Evolutionary conservation across 1,139 yeast genomes (phyloP).

Genomic region (Yamadazyma atmosphaerica): DNA sequence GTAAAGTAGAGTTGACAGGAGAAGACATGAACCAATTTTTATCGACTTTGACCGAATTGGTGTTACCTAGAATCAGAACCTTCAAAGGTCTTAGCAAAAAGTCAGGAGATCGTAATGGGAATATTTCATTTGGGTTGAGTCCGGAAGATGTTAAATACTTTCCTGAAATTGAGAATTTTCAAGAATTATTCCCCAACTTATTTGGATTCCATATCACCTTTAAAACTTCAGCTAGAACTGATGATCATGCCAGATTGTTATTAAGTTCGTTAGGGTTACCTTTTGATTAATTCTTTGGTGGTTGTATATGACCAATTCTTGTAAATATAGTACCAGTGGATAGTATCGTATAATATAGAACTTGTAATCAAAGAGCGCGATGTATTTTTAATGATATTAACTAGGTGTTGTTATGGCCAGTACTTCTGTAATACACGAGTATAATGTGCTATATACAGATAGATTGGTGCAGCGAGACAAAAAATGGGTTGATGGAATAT

Average conservation of each 20-base stretch:
- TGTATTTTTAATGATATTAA: too few species aligned
- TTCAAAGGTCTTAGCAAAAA: slow-evolving; percentile 74
- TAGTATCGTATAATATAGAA: background rate
- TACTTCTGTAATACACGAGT: slow-evolving; percentile 14
- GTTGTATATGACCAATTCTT: too few species aligned
- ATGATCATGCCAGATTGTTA: slow-evolving; percentile 86
- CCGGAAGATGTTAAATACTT: slow-evolving; percentile 77
- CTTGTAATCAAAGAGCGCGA: background rate
- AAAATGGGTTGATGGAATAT: slow-evolving; percentile 55
- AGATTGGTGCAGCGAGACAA: slow-evolving; percentile 52
- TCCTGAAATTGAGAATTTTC: slow-evolving; percentile 92
- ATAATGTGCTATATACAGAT: slow-evolving; percentile 37
- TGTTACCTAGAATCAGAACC: slow-evolving; percentile 89
- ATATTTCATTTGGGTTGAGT: slow-evolving; percentile 79
- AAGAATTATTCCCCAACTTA: slow-evolving; percentile 85
- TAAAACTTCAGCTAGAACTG: slow-evolving; percentile 88
- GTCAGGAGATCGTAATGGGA: slow-evolving; percentile 85
- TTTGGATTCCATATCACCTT: slow-evolving; percentile 86
- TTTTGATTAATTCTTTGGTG: slow-evolving; percentile 34
- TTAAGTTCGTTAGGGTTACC: slow-evolving; percentile 85
- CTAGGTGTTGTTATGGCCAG: slow-evolving; percentile 4
- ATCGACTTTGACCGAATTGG: slow-evolving; percentile 84
- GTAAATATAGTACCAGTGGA: background rate
- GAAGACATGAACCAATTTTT: slow-evolving; percentile 85
- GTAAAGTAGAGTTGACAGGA: slow-evolving; percentile 76